phyloP scores from a whole-genome alignment of 2,329 filamentous ascomycete genomes.

The Cladorrhinum sp. region DNA sequence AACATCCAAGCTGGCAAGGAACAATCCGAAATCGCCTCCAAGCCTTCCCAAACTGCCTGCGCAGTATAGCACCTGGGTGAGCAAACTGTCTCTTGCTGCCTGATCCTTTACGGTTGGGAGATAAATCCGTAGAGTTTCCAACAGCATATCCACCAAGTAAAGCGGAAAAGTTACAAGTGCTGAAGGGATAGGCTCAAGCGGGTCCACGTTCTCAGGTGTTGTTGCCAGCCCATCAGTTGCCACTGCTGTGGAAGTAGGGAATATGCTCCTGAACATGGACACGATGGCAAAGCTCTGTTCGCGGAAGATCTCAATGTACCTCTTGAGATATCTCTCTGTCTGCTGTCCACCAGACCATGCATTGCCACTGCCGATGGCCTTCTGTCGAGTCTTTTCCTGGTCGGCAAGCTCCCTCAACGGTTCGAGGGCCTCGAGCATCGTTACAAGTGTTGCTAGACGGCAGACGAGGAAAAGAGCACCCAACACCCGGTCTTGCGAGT shows the following conservation, averaged over 20 bases:
- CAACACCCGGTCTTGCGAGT: slow-evolving; percentile 61
- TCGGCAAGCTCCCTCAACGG: slow-evolving; percentile 87
- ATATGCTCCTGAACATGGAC: slow-evolving; percentile 90
- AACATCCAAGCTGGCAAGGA: slow-evolving; percentile 63
- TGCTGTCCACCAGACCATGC: slow-evolving; percentile 75
- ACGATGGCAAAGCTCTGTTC: slow-evolving; percentile 97
- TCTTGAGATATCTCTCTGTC: slow-evolving; percentile 89
- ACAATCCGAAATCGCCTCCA: slow-evolving; percentile 88
- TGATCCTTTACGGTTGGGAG: slow-evolving; percentile 79
- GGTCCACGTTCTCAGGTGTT: slow-evolving; percentile 13
- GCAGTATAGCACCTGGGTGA: slow-evolving; percentile 92
- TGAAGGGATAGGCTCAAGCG: slow-evolving; percentile 63
- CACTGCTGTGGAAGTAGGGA: slow-evolving; percentile 52
- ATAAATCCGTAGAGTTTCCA: slow-evolving; percentile 71
- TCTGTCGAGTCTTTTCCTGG: slow-evolving; percentile 63
- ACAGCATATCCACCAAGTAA: slow-evolving; percentile 76
- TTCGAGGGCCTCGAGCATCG: slow-evolving; percentile 77
- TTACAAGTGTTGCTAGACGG: slow-evolving; percentile 73
- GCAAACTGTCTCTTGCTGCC: slow-evolving; percentile 75
- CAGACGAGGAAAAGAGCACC: slow-evolving; percentile 86
- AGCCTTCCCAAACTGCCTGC: slow-evolving; percentile 85
- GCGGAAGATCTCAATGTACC: slow-evolving; percentile 95
- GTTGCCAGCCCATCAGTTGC: slow-evolving; percentile 19
- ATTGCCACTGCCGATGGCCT: slow-evolving; percentile 38
- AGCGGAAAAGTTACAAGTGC: slow-evolving; percentile 81